Base-by-base conservation (phyloP, 805 yeast species). In the Wickerhamiella parazyma region DNA sequence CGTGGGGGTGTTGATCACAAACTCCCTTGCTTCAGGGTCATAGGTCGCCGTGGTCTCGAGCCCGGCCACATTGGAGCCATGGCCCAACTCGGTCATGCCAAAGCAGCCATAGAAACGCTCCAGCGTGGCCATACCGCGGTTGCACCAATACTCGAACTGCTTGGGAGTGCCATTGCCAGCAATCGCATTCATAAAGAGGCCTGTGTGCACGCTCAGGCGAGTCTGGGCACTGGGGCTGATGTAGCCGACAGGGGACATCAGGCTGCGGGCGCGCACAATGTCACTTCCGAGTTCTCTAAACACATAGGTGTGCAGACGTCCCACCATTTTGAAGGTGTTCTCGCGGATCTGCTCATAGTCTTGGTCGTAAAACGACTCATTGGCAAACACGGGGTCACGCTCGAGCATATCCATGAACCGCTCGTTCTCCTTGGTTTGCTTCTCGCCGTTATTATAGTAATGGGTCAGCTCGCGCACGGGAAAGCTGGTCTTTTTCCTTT, bases 61-160 rank as follows among this genome's bases (percentile, higher is more conserved):
- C 16, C 80, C 86, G 1, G 91, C 91, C 33, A 84, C 94, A 57
- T 84, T 84, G 6, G 91, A 80, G 33, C 94, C 94, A 56, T 82
- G 94, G 2, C 80, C 89, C 53, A 82, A 61, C 63, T 82, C 94
- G 7, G 93, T 82, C 94, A 82, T 82, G 25, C 78, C 83, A 62
- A 81, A 82, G 60, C 93, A 82, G n/a, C 94, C 94, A 55, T 76
- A 77, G 16, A 62, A 47, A 16, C 54, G 51, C 38, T 49, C 40
- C 33, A 58, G 46, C 16, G 47, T 45, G 22, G 46, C 46, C 16
- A 57, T 53, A 8, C 63, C 63, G 19, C 52, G 54, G 47, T 67
- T 63, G 42, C 83, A 70, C 94, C 94, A 85, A 63, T 76, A 85
- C 35, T 76, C 66, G 53, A 73, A 71, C 64, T 83, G 94, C 41